These are phyloP conservation scores for Geotrichum candidum DNA, from an alignment of 1,139 yeast genomes.

Conservation along the genomic window DNA sequence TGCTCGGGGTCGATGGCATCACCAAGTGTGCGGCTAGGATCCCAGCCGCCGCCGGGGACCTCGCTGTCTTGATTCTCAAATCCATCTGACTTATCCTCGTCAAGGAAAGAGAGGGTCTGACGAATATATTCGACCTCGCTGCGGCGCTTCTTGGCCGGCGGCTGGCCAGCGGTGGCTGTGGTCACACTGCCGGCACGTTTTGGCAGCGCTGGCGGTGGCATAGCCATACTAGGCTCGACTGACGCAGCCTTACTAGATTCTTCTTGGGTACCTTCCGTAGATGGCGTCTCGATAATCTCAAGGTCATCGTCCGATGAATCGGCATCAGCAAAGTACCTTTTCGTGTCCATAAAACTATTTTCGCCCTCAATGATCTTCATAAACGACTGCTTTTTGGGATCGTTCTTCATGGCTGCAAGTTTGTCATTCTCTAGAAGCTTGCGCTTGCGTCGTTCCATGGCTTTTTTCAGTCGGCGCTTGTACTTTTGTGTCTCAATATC, in stretches of 20 bases:
- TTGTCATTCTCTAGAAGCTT: constrained; percentile 50
- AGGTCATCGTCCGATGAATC: neutral
- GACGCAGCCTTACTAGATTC: neutral
- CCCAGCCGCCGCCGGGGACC: constrained; percentile 1
- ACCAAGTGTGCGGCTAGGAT: constrained; percentile 12
- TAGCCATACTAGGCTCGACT: neutral
- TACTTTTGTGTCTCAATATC: constrained; percentile 24
- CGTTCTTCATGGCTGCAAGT: constrained; percentile 44
- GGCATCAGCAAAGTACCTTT: constrained; percentile 7
- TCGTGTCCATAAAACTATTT: constrained; percentile 12
- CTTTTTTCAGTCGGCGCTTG: constrained; percentile 42
- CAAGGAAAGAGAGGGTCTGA: constrained; percentile 57
- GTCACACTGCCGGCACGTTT: neutral
- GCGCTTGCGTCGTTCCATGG: constrained; percentile 52
- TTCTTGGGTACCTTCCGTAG: constrained; percentile 29
- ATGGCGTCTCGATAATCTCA: neutral
- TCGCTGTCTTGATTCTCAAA: neutral
- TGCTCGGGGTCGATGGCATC: constrained; percentile 6
- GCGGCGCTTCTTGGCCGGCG: neutral
- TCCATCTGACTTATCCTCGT: constrained; percentile 24
- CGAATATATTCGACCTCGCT: constrained; percentile 47
- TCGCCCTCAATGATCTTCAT: constrained; percentile 61
- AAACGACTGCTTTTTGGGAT: constrained; percentile 66
- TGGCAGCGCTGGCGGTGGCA: neutral
- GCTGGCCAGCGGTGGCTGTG: neutral